A percentile compares a stretch with the other conserved stretches of the same genome.
Evolutionary conservation across 805 yeast species (phyloP).

Genomic region (Barnettozyma californica): DNA sequence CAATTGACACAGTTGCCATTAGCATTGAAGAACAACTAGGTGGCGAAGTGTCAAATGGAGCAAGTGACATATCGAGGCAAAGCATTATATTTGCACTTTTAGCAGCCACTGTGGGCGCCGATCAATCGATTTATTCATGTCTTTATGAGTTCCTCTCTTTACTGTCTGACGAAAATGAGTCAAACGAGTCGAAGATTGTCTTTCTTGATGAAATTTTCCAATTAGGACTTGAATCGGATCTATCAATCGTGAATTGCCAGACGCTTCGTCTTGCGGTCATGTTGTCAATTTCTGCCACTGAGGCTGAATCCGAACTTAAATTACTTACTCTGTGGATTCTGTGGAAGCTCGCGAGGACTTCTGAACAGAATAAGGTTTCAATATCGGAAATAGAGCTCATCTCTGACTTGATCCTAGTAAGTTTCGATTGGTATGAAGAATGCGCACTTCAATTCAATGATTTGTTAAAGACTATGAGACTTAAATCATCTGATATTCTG

Average conservation of each 20-base stretch:
- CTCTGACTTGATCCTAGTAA: neutral
- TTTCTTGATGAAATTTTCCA: conserved; percentile 5
- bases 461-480: neutral
- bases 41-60: neutral
- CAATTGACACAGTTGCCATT: conserved; percentile 2
- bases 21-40: neutral
- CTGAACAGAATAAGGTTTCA: conserved; percentile 2
- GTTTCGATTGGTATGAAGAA: neutral
- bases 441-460: neutral
- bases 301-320: neutral
- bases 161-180: neutral
- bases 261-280: neutral
- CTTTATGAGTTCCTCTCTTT: neutral
- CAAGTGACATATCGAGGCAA: neutral
- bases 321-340: neutral
- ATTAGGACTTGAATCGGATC: neutral
- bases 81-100: neutral
- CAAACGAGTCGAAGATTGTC: neutral
- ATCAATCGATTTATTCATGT: neutral
- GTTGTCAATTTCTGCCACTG: neutral
- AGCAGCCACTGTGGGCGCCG: neutral
- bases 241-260: neutral
- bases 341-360: conserved; percentile 5
- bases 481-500: neutral
- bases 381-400: neutral